Conservation (phyloP, 352 stramenopile species). For the Globisporangium splendens region DNA sequence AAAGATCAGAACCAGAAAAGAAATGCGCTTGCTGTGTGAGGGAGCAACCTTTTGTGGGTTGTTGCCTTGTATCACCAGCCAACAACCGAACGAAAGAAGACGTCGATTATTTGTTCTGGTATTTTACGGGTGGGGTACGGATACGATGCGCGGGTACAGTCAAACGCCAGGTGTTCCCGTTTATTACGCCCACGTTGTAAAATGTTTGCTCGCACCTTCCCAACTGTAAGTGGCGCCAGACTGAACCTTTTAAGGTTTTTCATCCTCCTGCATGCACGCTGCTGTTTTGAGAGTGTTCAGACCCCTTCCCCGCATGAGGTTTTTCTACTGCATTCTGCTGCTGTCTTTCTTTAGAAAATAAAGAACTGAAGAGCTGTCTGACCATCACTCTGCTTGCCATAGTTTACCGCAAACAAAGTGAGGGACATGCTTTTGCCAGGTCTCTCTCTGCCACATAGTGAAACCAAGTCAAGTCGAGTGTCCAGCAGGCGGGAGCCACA, state of each 20-base stretch:
- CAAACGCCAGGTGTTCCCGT: not conserved
- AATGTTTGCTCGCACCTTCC: constrained; percentile 4
- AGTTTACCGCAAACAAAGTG: too few relatives aligned
- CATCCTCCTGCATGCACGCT: too few relatives aligned
- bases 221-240: constrained; percentile 3
- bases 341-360: constrained; percentile 1
- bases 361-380: not conserved
- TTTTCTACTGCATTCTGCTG: constrained; percentile 1
- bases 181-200: not conserved
- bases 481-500: too few relatives aligned
- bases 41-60: too few relatives aligned
- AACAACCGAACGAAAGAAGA: too few relatives aligned
- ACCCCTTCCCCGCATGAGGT: constrained; percentile 2
- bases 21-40: too few relatives aligned
- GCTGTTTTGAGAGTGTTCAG: too few relatives aligned
- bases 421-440: too few relatives aligned
- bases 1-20: too few relatives aligned
- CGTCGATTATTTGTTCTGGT: too few relatives aligned
- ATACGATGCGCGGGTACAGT: not conserved
- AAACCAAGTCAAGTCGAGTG: not conserved
- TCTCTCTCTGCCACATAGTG: not conserved
- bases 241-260: constrained; percentile 4
- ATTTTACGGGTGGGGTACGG: not conserved
- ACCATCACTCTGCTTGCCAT: not conserved
- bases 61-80: too few relatives aligned